phyloP scores from a whole-genome alignment of 805 yeast species.

The Pichia occidentalis region DNA sequence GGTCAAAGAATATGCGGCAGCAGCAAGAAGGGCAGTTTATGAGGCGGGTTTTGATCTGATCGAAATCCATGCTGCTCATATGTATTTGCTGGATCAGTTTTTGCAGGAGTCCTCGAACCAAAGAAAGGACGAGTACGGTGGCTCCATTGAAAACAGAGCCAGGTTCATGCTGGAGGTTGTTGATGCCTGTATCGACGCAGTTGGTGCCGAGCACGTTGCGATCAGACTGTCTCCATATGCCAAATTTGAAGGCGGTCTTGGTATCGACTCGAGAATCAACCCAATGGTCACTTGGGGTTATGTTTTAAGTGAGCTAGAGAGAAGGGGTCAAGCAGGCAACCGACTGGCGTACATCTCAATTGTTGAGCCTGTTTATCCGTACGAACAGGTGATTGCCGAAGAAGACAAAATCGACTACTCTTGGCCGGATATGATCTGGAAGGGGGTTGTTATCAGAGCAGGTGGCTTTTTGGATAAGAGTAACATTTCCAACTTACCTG shows the following conservation, averaged over 20 bases:
- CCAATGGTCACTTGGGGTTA: constrained; percentile 34
- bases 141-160: constrained; percentile 37
- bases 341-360: constrained; percentile 22
- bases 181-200: constrained; percentile 41
- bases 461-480: constrained; percentile 24
- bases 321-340: constrained; percentile 23
- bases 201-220: constrained; percentile 46
- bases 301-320: constrained; percentile 32
- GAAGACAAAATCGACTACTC: constrained; percentile 9
- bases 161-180: constrained; percentile 40
- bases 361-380: constrained; percentile 59
- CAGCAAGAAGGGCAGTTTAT: constrained; percentile 36
- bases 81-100: constrained; percentile 36
- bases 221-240: constrained; percentile 45
- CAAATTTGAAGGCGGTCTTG: constrained; percentile 33
- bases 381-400: too few relatives aligned
- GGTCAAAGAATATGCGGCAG: constrained; percentile 35
- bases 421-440: constrained; percentile 19
- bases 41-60: constrained; percentile 37
- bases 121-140: constrained; percentile 41
- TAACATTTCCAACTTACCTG: constrained; percentile 14
- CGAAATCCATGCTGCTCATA: constrained; percentile 38
- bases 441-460: constrained; percentile 19
- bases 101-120: constrained; percentile 30
- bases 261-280: constrained; percentile 29